These are phyloP conservation scores for Emergomyces pasteurianus DNA, from an alignment of 2,329 filamentous ascomycete species.

Conservation along the genomic window DNA sequence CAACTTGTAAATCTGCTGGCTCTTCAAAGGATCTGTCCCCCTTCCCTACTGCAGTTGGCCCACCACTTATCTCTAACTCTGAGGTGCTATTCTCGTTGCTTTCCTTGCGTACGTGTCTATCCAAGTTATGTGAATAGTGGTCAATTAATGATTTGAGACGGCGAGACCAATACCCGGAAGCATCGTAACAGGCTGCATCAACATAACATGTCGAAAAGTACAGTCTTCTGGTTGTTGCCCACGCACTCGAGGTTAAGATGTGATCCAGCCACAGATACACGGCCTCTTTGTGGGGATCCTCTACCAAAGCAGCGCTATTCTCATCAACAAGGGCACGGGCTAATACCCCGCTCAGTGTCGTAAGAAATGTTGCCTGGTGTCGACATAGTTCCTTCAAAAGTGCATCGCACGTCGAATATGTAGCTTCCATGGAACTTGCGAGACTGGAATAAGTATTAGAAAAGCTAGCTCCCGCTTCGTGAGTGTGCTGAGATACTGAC, in stretches of 20 bases:
- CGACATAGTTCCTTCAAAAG: constrained; percentile 26
- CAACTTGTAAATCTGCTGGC: background rate
- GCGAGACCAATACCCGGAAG: constrained; percentile 2
- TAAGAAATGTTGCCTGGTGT: constrained; percentile 24
- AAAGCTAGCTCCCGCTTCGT: background rate
- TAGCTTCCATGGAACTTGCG: constrained; percentile 18
- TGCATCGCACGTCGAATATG: constrained; percentile 25
- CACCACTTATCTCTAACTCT: background rate
- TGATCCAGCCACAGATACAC: constrained; percentile 40
- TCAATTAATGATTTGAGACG: constrained; percentile 1
- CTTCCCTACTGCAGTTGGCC: background rate
- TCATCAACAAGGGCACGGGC: constrained; percentile 23
- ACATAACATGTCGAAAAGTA: constrained; percentile 23
- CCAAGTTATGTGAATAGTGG: background rate
- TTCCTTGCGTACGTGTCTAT: background rate
- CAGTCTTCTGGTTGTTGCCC: constrained; percentile 20
- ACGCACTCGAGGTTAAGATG: constrained; percentile 30
- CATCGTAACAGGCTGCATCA: constrained; percentile 19
- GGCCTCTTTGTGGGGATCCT: constrained; percentile 29
- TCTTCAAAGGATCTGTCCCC: background rate
- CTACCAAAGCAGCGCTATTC: constrained; percentile 10
- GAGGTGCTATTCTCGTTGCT: background rate
- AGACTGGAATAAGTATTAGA: constrained; percentile 12
- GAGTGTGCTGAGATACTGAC: background rate
- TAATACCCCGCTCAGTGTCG: constrained; percentile 29